Evolutionary conservation across 1,139 yeast genomes (phyloP).

Genomic region (Taiozyma sp.): DNA sequence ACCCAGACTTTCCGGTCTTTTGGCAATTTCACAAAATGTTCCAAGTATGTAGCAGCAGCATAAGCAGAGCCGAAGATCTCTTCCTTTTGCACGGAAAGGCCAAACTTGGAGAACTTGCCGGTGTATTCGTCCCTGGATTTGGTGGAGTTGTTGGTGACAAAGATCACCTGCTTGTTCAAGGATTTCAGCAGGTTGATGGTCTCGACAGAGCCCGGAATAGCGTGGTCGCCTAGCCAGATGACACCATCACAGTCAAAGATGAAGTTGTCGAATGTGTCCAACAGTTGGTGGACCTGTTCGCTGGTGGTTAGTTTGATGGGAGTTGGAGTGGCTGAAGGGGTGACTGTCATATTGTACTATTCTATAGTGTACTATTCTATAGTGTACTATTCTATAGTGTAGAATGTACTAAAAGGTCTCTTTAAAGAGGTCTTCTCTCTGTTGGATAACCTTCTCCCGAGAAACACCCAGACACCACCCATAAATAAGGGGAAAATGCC

Average conservation of each 20-base stretch:
- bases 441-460: too few relatives aligned
- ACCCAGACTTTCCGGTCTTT: slow-evolving; percentile 79
- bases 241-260: slow-evolving; percentile 91
- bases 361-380: too few relatives aligned
- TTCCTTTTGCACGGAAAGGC: slow-evolving; percentile 60
- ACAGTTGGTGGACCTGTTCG: slow-evolving; percentile 46
- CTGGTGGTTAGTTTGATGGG: slow-evolving; percentile 41
- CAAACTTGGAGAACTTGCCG: slow-evolving; percentile 69
- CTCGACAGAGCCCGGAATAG: slow-evolving; percentile 70
- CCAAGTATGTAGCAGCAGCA: slow-evolving; percentile 84
- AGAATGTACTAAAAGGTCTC: too few relatives aligned
- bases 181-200: slow-evolving; percentile 53
- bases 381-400: too few relatives aligned
- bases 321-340: neutral
- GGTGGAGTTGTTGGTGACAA: slow-evolving; percentile 94
- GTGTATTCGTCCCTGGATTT: slow-evolving; percentile 79
- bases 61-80: slow-evolving; percentile 91
- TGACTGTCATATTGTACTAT: too few relatives aligned
- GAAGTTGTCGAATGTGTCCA: slow-evolving; percentile 70
- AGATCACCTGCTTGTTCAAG: slow-evolving; percentile 61
- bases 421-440: too few relatives aligned
- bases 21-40: slow-evolving; percentile 69
- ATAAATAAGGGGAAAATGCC: too few relatives aligned
- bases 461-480: too few relatives aligned
- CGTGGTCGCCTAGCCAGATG: slow-evolving; percentile 75